Evolutionary conservation across 192 early-diverging fungal genomes (phyloP), one percentile per base, ranked within the genome.

Genomic region (Backusella tuberculispora): DNA sequence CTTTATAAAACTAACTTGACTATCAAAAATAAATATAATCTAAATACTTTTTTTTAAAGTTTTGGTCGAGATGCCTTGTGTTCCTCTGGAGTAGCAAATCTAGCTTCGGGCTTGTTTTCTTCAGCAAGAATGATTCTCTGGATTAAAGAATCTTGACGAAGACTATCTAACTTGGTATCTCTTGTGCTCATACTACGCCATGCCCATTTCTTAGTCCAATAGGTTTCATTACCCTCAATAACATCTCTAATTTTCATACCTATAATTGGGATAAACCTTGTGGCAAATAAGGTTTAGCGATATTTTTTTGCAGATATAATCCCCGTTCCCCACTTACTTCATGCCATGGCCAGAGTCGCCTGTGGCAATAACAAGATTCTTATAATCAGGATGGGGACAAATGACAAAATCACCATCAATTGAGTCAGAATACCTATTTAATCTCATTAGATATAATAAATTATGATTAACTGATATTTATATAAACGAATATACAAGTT

Each of bases 321-420:
- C 43, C 24, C 21, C 8, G 53, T 26, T 12, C 21, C 21, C 7
- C 21, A 64, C 63, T 74, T 47, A 74, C 73, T 89, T 89, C 78
- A 89, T 87, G 17, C 72, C 88, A 66, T 89, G 88, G 2, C 88
- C 88, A 41, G 80, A 83, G 9, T 84, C 88, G 24, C 88, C 88
- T 10, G 86, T 83, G 5, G 86, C 88, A 40, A 89, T 69, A 48
- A 83, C 67, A 9, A 85, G 42, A 21, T 76, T 74, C 3, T 48
- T 42, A 38, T 69, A 67, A 7, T 72, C 29, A 15, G 88, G 88
- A 19, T 84, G 78, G 14, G 78, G 69, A 50, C 63, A 50, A 48
- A 89, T 78, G n/a, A 82, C 26, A 67, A 89, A 89, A 65, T 87
- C 75, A 2, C 87, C 86, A 64, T 88, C 86, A 46, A 72, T 78